Evolutionary conservation across 495 filamentous ascomycete genomes (phyloP).

Genomic region (Aspergillus indologenus): DNA sequence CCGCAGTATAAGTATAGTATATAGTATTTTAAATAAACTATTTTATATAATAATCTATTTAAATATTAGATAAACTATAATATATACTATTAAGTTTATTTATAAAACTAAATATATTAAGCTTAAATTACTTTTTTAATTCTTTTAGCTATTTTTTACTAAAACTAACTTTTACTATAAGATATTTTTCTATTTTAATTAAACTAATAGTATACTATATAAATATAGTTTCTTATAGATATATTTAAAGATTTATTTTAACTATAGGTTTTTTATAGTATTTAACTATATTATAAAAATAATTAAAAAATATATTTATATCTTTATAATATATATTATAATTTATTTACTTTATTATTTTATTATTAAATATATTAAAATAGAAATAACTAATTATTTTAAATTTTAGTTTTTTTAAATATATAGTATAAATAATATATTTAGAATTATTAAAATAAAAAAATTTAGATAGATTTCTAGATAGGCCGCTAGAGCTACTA

Average conservation of each 20-base stretch:
- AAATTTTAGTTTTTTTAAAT: background rate
- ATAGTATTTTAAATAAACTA: background rate
- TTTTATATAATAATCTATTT: background rate
- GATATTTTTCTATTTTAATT: background rate
- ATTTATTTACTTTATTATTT: background rate
- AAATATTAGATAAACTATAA: background rate
- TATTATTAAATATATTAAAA: background rate
- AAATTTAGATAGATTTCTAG: no score
- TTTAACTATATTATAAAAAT: background rate
- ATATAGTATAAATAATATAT: background rate
- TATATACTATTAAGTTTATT: background rate
- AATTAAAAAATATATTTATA: background rate
- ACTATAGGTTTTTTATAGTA: background rate
- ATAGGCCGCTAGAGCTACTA: no score
- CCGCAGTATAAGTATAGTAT: background rate
- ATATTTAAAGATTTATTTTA: background rate
- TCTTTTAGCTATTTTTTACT: background rate
- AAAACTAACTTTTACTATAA: background rate
- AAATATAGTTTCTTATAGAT: background rate
- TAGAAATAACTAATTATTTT: background rate
- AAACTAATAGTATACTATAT: background rate
- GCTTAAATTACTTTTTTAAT: background rate
- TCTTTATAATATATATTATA: constrained; percentile 1
- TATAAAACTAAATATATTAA: background rate
- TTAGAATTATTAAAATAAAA: background rate